Evolutionary conservation across 2,329 filamentous ascomycete species (phyloP), one percentile per base, ranked within the genome.

Genomic region (Xenosphaeropsis pyriputrescens): DNA sequence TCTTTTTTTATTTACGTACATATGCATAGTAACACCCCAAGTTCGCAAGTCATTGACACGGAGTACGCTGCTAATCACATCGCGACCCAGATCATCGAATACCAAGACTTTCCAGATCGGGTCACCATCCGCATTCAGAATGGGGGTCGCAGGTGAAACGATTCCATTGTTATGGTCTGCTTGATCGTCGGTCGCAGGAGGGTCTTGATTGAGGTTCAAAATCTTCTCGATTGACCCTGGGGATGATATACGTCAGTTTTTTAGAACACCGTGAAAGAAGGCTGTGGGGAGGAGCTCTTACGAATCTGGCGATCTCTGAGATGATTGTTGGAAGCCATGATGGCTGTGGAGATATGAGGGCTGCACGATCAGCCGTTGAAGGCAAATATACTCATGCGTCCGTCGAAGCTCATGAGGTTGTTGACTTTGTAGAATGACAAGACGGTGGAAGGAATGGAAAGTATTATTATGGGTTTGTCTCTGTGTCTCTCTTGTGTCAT

Each of bases 91-190:
- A 49, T 89, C 82, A 59, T 98, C 93, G 55, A 98, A 96, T 8
- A 98, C 85, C 37, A 98, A 67, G 6, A 96, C 84, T 59, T 96
- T 96, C 89, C 89, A 96, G 63, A 95, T 88, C 1, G 89, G 88
- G 52, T 93, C 85, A 45, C 88, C 86, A 50, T 93, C 80, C 34
- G 84, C 71, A 48, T 86, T 86, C 43, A 94, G 65, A 38, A 95
- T 82, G 13, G 85, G 80, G n/a, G 79, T 78, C 29, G 79, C 72
- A 16, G 80, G 73, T 39, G 79, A 69, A 8, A 79, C 60, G 22
- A 59, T 53, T 39, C 72, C 65, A 34, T 72, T 63, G 30, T 68
- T 57, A 41, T 86, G 81, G 42, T 83, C 71, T 36, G 70, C 63
- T 40, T 73, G 67, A 47, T 70, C 69, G 41, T 70, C 51, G 38